Evolutionary conservation across 345 rosid species (phyloP).

Genomic region (Lagerstroemia speciosa): DNA sequence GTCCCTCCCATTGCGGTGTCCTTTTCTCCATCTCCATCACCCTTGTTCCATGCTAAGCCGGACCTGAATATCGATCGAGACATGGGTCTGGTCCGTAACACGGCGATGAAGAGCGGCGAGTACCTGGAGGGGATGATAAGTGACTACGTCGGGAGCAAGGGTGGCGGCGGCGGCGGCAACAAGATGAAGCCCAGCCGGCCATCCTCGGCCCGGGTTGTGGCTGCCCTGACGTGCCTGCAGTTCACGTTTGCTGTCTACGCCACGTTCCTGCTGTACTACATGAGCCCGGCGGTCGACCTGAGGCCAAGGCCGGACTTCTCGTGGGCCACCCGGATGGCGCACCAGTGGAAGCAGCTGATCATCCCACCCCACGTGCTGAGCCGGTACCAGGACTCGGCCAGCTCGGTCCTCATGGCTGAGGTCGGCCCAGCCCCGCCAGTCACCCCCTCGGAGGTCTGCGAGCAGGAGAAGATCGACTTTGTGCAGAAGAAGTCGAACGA

Average conservation of each 20-base stretch:
- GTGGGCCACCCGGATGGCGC: conserved; percentile 80
- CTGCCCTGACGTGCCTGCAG: conserved; percentile 68
- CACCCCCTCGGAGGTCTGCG: conserved; percentile 53
- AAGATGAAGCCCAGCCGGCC: conserved; percentile 14
- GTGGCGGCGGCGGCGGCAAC: neutral
- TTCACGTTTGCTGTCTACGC: conserved; percentile 85
- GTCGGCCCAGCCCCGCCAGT: conserved; percentile 10
- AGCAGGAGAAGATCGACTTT: conserved; percentile 85
- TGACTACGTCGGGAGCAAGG: conserved; percentile 45
- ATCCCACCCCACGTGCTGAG: conserved; percentile 54
- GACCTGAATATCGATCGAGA: neutral
- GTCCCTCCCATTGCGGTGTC: too few species aligned
- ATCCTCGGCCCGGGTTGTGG: conserved; percentile 51
- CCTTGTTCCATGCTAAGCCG: neutral
- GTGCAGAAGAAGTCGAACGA: conserved; percentile 81
- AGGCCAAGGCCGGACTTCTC: conserved; percentile 71
- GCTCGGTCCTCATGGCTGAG: conserved; percentile 23
- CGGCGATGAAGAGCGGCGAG: conserved; percentile 52
- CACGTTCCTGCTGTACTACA: conserved; percentile 76
- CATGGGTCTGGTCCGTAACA: conserved; percentile 62
- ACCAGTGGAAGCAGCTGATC: conserved; percentile 60
- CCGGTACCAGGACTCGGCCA: conserved; percentile 49
- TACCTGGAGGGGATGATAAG: conserved; percentile 63
- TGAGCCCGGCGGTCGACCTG: conserved; percentile 78
- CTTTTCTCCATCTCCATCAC: neutral